Percentiles rank a stretch among this genome's conserved stretches.
phyloP scores from a whole-genome alignment of 2,329 filamentous ascomycete species.

The Exophiala sp. region DNA sequence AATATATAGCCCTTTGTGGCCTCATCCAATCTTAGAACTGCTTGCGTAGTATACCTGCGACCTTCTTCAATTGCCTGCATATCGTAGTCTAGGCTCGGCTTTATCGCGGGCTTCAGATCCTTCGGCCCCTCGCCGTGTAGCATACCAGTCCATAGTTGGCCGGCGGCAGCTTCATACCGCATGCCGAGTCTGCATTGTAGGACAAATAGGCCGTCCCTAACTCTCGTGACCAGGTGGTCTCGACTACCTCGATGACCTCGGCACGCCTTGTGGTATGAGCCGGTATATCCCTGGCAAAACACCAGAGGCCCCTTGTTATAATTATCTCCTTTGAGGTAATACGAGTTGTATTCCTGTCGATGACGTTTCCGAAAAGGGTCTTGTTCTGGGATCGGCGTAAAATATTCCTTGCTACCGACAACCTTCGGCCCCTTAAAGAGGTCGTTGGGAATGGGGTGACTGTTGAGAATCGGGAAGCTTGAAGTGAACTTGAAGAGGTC shows the following conservation, averaged over 20 bases:
- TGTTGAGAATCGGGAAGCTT: too few species aligned
- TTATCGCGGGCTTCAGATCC: too few species aligned
- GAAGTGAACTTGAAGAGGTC: too few species aligned
- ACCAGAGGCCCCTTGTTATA: constrained; percentile 64
- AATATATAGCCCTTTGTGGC: too few species aligned
- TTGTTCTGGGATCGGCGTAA: constrained; percentile 55
- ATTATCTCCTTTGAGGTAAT: constrained; percentile 51
- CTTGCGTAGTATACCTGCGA: too few species aligned
- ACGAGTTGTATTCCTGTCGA: constrained; percentile 65
- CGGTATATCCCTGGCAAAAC: constrained; percentile 84
- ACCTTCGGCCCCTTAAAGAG: constrained; percentile 54
- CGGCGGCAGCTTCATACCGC: too few species aligned
- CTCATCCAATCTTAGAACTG: too few species aligned
- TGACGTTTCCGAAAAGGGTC: constrained; percentile 67
- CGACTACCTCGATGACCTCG: constrained; percentile 65
- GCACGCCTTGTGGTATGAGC: constrained; percentile 76
- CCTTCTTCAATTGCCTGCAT: too few species aligned
- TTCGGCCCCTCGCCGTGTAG: too few species aligned
- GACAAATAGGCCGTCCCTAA: constrained; percentile 69
- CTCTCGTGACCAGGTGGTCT: constrained; percentile 86
- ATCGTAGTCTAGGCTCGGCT: too few species aligned
- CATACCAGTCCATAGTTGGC: too few species aligned
- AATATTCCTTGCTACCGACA: constrained; percentile 65
- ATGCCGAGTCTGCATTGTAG: constrained; percentile 86
- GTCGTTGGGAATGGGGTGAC: too few species aligned